These are phyloP conservation scores for Colletotrichum aenigma DNA, from an alignment of 2,329 filamentous ascomycete genomes.

Conservation along the genomic window DNA sequence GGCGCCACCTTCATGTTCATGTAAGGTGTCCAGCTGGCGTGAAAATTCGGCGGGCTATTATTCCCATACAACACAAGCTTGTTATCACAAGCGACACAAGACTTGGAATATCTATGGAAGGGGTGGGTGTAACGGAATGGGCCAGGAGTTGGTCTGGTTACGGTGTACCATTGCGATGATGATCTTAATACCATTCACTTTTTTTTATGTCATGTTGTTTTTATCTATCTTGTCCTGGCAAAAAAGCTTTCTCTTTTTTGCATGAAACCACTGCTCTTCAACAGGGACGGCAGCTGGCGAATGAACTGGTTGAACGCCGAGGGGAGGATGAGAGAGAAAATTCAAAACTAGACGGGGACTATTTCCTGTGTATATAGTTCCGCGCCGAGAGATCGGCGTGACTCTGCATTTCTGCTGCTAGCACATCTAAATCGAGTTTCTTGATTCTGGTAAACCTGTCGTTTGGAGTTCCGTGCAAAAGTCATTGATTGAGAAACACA, in stretches of 20 bases:
- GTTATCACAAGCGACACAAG: neutral
- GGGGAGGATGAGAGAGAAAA: neutral
- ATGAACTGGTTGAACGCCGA: neutral
- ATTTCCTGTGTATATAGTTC: neutral
- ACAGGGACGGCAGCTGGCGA: neutral
- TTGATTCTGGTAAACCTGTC: neutral
- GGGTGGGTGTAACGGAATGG: neutral
- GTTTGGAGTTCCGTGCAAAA: neutral
- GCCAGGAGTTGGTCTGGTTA: slow-evolving; percentile 5
- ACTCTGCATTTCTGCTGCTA: neutral
- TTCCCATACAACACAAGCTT: neutral
- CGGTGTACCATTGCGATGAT: slow-evolving; percentile 12
- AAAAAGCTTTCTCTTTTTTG: neutral
- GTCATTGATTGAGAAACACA: too few relatives aligned
- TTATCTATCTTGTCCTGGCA: neutral
- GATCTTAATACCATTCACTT: slow-evolving; percentile 20
- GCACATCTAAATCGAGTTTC: slow-evolving; percentile 14
- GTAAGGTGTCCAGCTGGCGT: slow-evolving; percentile 18
- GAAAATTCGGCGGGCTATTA: neutral
- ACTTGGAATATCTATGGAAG: neutral
- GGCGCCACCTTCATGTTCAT: slow-evolving; percentile 48
- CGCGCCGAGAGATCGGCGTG: neutral
- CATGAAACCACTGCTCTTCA: neutral
- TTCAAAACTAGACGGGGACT: neutral
- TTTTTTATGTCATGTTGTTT: slow-evolving; percentile 6